phyloP scores from a whole-genome alignment of 305 asterid species.

The Salvia sclarea region DNA sequence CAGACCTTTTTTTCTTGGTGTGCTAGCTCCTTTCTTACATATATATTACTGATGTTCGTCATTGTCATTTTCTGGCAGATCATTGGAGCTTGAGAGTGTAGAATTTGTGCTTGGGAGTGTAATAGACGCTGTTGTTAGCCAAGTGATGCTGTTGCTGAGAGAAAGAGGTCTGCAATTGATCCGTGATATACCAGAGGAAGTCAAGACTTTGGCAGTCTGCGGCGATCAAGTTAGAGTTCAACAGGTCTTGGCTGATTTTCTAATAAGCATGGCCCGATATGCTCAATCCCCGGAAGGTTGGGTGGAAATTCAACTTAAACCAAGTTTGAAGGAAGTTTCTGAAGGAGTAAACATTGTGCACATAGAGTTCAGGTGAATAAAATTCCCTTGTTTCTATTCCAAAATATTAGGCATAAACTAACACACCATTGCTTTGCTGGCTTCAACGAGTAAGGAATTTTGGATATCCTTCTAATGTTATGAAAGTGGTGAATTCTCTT shows the following conservation, averaged over 20 bases:
- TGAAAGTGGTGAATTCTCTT: no score
- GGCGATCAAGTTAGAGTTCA: slow-evolving; percentile 87
- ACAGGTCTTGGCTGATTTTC: slow-evolving; percentile 77
- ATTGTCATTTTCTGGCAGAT: slow-evolving; percentile 41
- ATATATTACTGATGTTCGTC: slow-evolving; percentile 19
- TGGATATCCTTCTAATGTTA: neutral
- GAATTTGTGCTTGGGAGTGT: slow-evolving; percentile 75
- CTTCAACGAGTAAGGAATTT: neutral
- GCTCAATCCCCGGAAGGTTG: slow-evolving; percentile 77
- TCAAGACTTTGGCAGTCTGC: slow-evolving; percentile 58
- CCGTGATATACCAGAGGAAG: slow-evolving; percentile 75
- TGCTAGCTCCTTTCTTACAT: neutral
- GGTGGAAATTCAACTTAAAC: slow-evolving; percentile 81
- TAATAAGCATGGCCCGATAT: slow-evolving; percentile 63
- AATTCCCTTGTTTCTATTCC: slow-evolving; percentile 2
- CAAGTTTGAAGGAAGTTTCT: slow-evolving; percentile 58
- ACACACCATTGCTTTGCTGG: slow-evolving; percentile 11
- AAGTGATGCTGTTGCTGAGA: slow-evolving; percentile 68
- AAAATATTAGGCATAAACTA: neutral
- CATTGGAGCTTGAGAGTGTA: slow-evolving; percentile 63
- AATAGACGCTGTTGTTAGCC: slow-evolving; percentile 87
- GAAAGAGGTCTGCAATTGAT: slow-evolving; percentile 73
- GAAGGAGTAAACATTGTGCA: slow-evolving; percentile 52
- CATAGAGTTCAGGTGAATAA: slow-evolving; percentile 57
- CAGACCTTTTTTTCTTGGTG: neutral